Evolutionary conservation across 2,329 filamentous ascomycete genomes (phyloP).

Genomic region (Diplodia intermedia): DNA sequence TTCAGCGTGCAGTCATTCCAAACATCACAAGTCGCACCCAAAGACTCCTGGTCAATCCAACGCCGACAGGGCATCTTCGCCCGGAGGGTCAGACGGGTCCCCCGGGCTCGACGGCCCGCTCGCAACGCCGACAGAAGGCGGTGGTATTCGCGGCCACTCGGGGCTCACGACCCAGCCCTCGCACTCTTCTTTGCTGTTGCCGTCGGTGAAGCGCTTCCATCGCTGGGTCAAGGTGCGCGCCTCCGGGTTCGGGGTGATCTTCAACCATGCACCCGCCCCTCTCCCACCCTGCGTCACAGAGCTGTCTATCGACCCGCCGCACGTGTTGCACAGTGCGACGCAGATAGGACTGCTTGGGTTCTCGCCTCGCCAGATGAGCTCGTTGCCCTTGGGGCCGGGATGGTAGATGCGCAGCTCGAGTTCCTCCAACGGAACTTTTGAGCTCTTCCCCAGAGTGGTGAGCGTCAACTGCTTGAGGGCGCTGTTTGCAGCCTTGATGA

Average conservation of each 20-base stretch:
- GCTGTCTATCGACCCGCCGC: slow-evolving; percentile 47
- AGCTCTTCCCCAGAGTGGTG: slow-evolving; percentile 37
- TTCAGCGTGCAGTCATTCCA: slow-evolving; percentile 9
- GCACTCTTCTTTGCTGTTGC: slow-evolving; percentile 24
- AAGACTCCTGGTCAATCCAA: background rate
- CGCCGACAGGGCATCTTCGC: background rate
- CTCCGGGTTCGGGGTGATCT: slow-evolving; percentile 35
- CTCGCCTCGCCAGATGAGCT: slow-evolving; percentile 46
- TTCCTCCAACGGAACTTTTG: slow-evolving; percentile 38
- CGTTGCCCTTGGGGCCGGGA: slow-evolving; percentile 48
- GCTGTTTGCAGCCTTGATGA: slow-evolving; percentile 34
- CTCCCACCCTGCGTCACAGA: slow-evolving; percentile 44
- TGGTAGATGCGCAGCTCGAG: slow-evolving; percentile 52
- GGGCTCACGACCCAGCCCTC: slow-evolving; percentile 27
- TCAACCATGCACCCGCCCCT: slow-evolving; percentile 44
- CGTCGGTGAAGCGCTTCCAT: slow-evolving; percentile 27
- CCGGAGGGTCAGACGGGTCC: background rate
- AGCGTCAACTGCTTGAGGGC: slow-evolving; percentile 46
- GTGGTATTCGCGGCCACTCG: slow-evolving; percentile 21
- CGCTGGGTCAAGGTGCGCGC: slow-evolving; percentile 26
- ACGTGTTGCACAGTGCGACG: slow-evolving; percentile 44
- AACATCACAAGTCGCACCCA: slow-evolving; percentile 9
- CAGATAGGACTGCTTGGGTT: slow-evolving; percentile 36
- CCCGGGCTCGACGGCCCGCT: background rate
- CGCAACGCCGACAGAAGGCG: background rate